Evolutionary conservation across 176 grass and related monocot genomes (phyloP).

Genomic region (Oryza meyeriana): DNA sequence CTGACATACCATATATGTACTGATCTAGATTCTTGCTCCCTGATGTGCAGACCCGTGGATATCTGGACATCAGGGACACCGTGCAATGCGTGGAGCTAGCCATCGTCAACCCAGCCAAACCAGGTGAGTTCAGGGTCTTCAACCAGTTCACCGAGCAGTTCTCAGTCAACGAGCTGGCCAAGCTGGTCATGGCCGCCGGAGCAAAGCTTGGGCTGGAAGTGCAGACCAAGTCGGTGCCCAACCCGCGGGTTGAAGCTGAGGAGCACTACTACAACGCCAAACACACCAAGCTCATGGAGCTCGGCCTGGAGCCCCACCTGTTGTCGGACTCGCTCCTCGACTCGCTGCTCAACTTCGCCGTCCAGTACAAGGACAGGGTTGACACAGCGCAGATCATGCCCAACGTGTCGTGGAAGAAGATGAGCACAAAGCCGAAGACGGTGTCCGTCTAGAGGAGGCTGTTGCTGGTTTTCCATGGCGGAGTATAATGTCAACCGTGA

Average conservation of each 20-base stretch:
- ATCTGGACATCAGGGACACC: constrained; percentile 91
- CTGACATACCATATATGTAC: background rate
- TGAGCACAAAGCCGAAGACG: constrained; percentile 54
- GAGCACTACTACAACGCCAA: constrained; percentile 94
- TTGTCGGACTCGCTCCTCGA: constrained; percentile 84
- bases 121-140: constrained; percentile 89
- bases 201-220: constrained; percentile 77
- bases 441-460: constrained; percentile 36
- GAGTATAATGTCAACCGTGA: constrained; percentile 38
- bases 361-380: constrained; percentile 76
- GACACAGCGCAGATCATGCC: constrained; percentile 85
- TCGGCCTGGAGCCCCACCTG: constrained; percentile 70
- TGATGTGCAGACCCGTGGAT: constrained; percentile 68
- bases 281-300: constrained; percentile 74
- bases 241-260: constrained; percentile 86
- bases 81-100: constrained; percentile 89
- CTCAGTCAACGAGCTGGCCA: constrained; percentile 81
- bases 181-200: constrained; percentile 64
- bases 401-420: constrained; percentile 91
- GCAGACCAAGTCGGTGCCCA: constrained; percentile 67
- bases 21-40: constrained; percentile 1
- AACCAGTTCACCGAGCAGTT: constrained; percentile 98
- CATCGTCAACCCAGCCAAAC: constrained; percentile 85
- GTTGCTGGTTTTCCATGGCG: background rate
- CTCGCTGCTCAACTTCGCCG: constrained; percentile 80